A percentile compares a stretch with the other conserved stretches of the same genome.
phyloP scores from a whole-genome alignment of 768 basidiomycete genomes.

The Dioszegia crocea region DNA sequence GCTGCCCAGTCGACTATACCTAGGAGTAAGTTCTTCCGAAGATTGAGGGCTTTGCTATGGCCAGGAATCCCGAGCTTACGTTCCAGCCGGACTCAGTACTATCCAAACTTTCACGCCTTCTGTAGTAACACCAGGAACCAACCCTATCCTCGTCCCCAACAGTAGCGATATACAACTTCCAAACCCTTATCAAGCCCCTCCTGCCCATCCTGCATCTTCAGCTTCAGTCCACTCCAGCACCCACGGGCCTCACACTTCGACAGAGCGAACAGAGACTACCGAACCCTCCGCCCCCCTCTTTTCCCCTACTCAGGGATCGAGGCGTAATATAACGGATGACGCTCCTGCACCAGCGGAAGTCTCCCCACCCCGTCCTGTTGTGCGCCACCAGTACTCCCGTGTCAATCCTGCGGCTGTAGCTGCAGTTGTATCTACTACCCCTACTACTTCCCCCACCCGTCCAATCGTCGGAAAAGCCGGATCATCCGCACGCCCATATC shows the following conservation, averaged over 20 bases:
- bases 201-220: neutral
- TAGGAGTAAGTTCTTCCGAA: neutral
- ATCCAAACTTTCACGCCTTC: conserved; percentile 29
- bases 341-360: neutral
- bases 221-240: neutral
- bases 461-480: neutral
- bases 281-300: conserved; percentile 26
- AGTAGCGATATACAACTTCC: neutral
- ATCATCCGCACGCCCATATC: neutral
- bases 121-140: neutral
- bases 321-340: neutral
- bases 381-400: conserved; percentile 5
- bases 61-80: neutral
- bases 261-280: neutral
- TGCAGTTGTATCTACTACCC: too few relatives aligned
- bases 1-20: neutral
- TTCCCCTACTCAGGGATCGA: conserved; percentile 31
- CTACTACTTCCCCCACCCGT: too few relatives aligned
- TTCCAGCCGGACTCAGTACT: conserved; percentile 4
- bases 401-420: neutral
- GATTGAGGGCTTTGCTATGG: too few relatives aligned
- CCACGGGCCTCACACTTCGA: neutral
- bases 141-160: neutral
- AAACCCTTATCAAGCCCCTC: neutral
- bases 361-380: neutral